Percentiles rank a stretch among this genome's conserved stretches.
Conservation (phyloP, 2,329 filamentous ascomycete genomes). For the Neonectria faginata region DNA sequence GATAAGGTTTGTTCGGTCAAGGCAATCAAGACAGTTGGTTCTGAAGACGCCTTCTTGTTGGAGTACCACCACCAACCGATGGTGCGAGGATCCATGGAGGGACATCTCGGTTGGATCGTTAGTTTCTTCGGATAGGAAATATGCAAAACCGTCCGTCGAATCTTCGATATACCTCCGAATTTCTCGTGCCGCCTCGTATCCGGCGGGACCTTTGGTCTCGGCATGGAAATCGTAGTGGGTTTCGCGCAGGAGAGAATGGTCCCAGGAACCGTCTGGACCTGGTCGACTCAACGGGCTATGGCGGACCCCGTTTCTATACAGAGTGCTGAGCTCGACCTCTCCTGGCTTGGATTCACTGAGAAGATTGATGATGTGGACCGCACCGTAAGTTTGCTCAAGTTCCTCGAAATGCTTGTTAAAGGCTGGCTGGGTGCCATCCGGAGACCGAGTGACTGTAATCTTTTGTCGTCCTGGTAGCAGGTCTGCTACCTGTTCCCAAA, state of each 20-base stretch:
- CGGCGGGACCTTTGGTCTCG: slow-evolving; percentile 85
- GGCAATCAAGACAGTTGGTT: slow-evolving; percentile 95
- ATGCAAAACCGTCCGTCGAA: slow-evolving; percentile 90
- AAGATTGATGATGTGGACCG: slow-evolving; percentile 92
- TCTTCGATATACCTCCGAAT: slow-evolving; percentile 83
- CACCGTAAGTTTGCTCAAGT: slow-evolving; percentile 88
- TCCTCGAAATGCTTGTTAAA: slow-evolving; percentile 95
- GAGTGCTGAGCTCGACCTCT: slow-evolving; percentile 83
- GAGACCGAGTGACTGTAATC: slow-evolving; percentile 88
- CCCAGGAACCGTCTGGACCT: slow-evolving; percentile 65
- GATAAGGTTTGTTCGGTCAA: slow-evolving; percentile 95
- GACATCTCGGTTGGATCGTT: slow-evolving; percentile 62
- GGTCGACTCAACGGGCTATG: slow-evolving; percentile 77
- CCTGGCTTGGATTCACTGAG: slow-evolving; percentile 90
- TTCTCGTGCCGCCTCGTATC: slow-evolving; percentile 90
- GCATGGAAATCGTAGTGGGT: slow-evolving; percentile 98
- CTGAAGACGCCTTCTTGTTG: slow-evolving; percentile 97
- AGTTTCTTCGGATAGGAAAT: slow-evolving; percentile 83
- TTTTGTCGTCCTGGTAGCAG: slow-evolving; percentile 94
- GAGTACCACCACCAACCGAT: slow-evolving; percentile 74
- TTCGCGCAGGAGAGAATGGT: slow-evolving; percentile 80
- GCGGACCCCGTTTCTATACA: slow-evolving; percentile 82
- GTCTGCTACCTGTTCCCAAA: slow-evolving; percentile 95
- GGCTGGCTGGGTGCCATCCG: slow-evolving; percentile 90
- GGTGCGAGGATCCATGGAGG: slow-evolving; percentile 49